Evolutionary conservation across 371 early-diverging fungal genomes (phyloP), one percentile per base, ranked within the genome.

Genomic region (Batkoa obscura): DNA sequence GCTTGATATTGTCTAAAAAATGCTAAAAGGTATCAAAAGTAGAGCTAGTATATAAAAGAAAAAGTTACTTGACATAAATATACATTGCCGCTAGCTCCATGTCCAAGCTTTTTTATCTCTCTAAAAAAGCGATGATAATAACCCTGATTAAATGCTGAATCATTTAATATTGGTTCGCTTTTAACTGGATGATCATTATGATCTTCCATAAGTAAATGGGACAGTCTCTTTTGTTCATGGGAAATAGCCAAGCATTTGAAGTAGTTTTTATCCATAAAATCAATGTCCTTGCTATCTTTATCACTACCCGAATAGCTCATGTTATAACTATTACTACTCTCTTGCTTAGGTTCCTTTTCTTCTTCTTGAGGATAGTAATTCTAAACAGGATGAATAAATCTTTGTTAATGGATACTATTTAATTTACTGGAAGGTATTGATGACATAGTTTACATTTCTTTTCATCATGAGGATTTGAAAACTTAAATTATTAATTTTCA

Each of bases 51-150:
- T 43, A 36, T 9, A 10, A 5, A n/a, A 17, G 13, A 54, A 57
- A 36, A 70, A 52, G 31, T 59, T 68, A 70, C 72, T 67, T 88
- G 86, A 52, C 91, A 90, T 2, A 88, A 68, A 66, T 80, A 92
- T 6, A 95, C 96, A 5, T 84, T 80, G 32, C 96, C 96, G 15
- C 95, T 72, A 58, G 78, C 78, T 0, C 97, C 97, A 52, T 86
- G 73, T 9, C 97, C 97, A 0, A 96, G 70, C 60, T 86, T 85
- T 46, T 72, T 73, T 55, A 75, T 69, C 60, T 95, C 92, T 1
- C 80, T 72, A 64, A 96, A 96, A 64, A 96, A 96, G 4, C 86
- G 78, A n/a, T 78, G 74, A 62, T 96, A 96, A 62, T 96, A 96
- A 0, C 95, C 95, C 60, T 87, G 82, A 59, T 88, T 88, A 54